These are phyloP conservation scores for Sporothrix sp. DNA, from an alignment of 2,329 filamentous ascomycete species.

Conservation along the genomic window DNA sequence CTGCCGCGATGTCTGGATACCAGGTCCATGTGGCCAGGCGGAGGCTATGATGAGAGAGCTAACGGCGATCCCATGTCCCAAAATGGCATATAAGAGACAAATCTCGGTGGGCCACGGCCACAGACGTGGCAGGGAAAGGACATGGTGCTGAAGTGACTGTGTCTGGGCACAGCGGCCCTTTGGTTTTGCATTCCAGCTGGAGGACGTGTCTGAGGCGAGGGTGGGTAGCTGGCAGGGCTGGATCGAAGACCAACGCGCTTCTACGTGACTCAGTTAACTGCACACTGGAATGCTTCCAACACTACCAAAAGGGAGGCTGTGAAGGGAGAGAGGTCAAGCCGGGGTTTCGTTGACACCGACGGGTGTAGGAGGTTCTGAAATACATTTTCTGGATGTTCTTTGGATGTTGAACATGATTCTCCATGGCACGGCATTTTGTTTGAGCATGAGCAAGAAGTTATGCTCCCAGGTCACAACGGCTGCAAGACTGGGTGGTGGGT, in stretches of 20 bases:
- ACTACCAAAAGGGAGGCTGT: neutral
- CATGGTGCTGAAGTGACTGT: no score
- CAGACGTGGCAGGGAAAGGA: neutral
- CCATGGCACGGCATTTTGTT: no score
- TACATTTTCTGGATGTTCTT: no score
- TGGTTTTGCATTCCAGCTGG: neutral
- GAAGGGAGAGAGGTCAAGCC: no score
- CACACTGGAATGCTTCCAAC: neutral
- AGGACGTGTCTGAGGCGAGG: neutral
- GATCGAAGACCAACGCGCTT: neutral
- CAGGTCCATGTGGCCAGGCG: neutral
- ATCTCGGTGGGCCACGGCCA: neutral
- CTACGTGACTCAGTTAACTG: neutral
- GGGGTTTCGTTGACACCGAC: no score
- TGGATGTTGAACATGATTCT: no score
- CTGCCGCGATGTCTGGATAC: constrained; percentile 5
- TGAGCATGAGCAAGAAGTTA: no score
- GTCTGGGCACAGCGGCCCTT: no score
- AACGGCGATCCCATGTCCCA: neutral
- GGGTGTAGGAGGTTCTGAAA: no score
- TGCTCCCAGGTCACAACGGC: no score
- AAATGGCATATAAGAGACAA: neutral
- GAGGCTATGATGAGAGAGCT: neutral
- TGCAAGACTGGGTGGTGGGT: no score
- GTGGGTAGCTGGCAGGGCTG: neutral